Base-by-base conservation (phyloP, 73 alveolate genomes). In the Paramecium sexaurelia region DNA sequence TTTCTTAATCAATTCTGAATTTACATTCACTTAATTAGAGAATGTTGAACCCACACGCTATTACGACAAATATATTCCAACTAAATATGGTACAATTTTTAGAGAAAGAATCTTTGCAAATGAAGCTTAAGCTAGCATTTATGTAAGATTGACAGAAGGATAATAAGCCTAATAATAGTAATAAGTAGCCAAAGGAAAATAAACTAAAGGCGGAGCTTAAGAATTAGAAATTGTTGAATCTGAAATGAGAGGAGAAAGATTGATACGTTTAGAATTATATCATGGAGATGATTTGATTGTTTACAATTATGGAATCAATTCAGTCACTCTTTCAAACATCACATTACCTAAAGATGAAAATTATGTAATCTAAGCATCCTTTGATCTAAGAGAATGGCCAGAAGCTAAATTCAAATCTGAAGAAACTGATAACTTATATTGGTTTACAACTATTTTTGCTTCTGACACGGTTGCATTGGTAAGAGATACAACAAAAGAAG, bases 401-500 rank as follows among this genome's bases (percentile, higher is more conserved):
- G 98, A 95, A 35, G 96, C 94, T 55, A 91, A 45, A 36, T 20
- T 19, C 29, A 85, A 32, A 92, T 84, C 27, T 68, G 93, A 91
- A 61, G 94, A 73, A n/a, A 75, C 96, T 6, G 96, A 91, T 47
- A 94, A 91, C 33, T 29, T 96, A 37, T 61, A 91, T 55, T 98
- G 99, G 99, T 85, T 84, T 55, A 56, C 97, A n/a, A 96, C 94
- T 83, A 97, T 98, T 36, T 92, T 95, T 92, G 61, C 98, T 55
- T 91, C 98, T 8, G 99, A 98, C 29, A 96, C 99, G 55, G 89
- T 98, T 47, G 99, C 99, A 55, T 84, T 98, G 19, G 95, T 96
- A 7, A 96, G 96, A 96, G 99, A 98, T 92, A 96, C 99, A 55
- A 96, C 95, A 55, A 96, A 97, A 67, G 99, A 98, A 92, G 99